Evolutionary conservation across 768 basidiomycete genomes (phyloP).

Genomic region (Pholiota molesta): DNA sequence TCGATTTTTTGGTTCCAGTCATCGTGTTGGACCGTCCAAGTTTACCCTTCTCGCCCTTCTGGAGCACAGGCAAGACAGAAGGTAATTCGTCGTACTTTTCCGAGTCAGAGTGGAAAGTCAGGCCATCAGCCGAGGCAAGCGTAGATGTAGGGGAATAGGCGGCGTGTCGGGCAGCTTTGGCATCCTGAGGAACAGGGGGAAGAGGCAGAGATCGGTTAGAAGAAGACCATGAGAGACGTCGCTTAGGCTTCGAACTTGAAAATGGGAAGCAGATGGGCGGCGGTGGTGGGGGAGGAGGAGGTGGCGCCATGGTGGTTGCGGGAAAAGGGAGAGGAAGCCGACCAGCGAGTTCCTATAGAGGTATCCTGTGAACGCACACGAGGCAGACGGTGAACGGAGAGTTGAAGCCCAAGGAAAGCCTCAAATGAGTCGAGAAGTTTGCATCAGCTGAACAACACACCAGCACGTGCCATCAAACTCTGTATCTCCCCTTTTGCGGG

Average conservation of each 20-base stretch:
- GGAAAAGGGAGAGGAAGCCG: constrained; percentile 23
- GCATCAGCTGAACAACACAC: constrained; percentile 27
- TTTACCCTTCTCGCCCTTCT: constrained; percentile 42
- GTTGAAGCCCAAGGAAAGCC: constrained; percentile 15
- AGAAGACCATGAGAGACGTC: constrained; percentile 51
- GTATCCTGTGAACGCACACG: constrained; percentile 24
- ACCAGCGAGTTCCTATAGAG: constrained; percentile 19
- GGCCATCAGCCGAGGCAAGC: constrained; percentile 46
- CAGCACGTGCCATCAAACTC: constrained; percentile 23
- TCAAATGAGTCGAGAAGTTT: constrained; percentile 13
- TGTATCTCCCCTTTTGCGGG: constrained; percentile 11
- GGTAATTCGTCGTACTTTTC: constrained; percentile 59
- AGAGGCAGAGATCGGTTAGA: constrained; percentile 29
- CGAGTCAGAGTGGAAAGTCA: constrained; percentile 64
- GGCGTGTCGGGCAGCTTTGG: constrained; percentile 40
- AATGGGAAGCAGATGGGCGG: constrained; percentile 68
- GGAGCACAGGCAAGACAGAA: constrained; percentile 31
- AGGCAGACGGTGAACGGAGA: constrained; percentile 25
- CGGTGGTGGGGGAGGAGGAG: constrained; percentile 58
- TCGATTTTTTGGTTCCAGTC: constrained; percentile 60
- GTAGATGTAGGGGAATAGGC: constrained; percentile 42
- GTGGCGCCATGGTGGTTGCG: constrained; percentile 49
- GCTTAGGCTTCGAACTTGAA: constrained; percentile 48
- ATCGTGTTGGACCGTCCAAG: constrained; percentile 54
- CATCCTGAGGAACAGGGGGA: constrained; percentile 15